These are phyloP conservation scores for Botrytis medusae DNA, from an alignment of 2,329 filamentous ascomycete genomes.

Conservation along the genomic window DNA sequence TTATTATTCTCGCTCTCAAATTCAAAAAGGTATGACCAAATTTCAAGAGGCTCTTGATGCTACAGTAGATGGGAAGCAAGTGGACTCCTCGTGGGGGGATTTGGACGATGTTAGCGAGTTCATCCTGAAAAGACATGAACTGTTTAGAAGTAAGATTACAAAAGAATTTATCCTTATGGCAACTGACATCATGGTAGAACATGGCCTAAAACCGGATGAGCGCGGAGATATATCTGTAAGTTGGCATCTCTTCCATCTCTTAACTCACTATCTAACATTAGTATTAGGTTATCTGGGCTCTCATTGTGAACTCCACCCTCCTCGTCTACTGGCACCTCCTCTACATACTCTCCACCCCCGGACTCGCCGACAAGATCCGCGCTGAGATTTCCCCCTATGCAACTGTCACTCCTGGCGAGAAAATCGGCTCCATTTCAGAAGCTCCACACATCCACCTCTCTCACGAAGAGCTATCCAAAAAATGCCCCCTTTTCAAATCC, in stretches of 20 bases:
- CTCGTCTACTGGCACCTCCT: conserved; percentile 54
- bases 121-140: conserved; percentile 44
- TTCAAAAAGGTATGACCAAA: conserved; percentile 44
- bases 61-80: conserved; percentile 44
- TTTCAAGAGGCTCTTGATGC: conserved; percentile 46
- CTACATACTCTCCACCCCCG: conserved; percentile 45
- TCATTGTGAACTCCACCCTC: conserved; percentile 53
- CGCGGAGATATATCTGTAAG: conserved; percentile 47
- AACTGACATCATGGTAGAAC: conserved; percentile 24
- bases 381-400: conserved; percentile 47
- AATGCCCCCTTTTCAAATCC: conserved; percentile 48
- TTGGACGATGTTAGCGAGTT: conserved; percentile 50
- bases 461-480: conserved; percentile 43
- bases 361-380: conserved; percentile 45
- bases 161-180: conserved; percentile 23
- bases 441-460: conserved; percentile 44
- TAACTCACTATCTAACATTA: neutral
- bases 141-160: conserved; percentile 41
- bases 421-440: conserved; percentile 37
- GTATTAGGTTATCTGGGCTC: conserved; percentile 51
- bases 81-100: conserved; percentile 46
- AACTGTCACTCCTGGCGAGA: conserved; percentile 39
- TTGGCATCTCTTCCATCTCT: neutral
- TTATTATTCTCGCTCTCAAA: conserved; percentile 46
- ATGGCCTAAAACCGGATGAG: conserved; percentile 27